These are phyloP conservation scores for Physocladia obscura DNA, from an alignment of 192 early-diverging fungal species.

Conservation along the genomic window DNA sequence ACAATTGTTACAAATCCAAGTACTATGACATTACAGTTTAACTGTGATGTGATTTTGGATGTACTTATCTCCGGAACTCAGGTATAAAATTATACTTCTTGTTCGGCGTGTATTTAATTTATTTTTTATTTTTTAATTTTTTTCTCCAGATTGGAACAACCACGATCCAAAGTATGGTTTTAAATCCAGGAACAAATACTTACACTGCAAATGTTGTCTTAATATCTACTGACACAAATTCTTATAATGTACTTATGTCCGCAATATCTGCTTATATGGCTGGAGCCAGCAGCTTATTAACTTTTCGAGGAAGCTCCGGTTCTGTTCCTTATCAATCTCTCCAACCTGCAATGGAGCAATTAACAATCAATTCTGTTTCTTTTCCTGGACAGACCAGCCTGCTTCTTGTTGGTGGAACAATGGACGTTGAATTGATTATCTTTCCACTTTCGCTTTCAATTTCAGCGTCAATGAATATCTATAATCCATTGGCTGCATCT, in stretches of 20 bases:
- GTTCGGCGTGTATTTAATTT: no score
- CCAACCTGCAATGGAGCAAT: background rate
- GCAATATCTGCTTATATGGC: background rate
- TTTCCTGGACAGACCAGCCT: background rate
- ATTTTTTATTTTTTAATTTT: no score
- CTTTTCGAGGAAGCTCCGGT: background rate
- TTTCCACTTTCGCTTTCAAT: background rate
- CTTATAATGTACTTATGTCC: background rate
- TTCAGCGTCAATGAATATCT: background rate
- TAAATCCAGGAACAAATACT: background rate
- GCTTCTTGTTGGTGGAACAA: background rate
- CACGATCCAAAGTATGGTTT: background rate
- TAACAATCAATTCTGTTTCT: background rate
- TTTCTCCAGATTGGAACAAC: no score
- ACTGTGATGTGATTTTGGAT: background rate
- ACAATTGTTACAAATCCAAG: background rate
- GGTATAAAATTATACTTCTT: no score
- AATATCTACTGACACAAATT: background rate
- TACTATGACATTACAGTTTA: constrained; percentile 2
- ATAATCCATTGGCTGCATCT: constrained; percentile 13
- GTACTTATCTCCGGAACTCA: background rate
- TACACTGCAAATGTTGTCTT: background rate
- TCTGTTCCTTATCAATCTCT: constrained; percentile 10
- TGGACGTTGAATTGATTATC: background rate
- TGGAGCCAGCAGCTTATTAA: background rate